phyloP scores from a whole-genome alignment of 257 asterid genomes.

The Coffea canephora region DNA sequence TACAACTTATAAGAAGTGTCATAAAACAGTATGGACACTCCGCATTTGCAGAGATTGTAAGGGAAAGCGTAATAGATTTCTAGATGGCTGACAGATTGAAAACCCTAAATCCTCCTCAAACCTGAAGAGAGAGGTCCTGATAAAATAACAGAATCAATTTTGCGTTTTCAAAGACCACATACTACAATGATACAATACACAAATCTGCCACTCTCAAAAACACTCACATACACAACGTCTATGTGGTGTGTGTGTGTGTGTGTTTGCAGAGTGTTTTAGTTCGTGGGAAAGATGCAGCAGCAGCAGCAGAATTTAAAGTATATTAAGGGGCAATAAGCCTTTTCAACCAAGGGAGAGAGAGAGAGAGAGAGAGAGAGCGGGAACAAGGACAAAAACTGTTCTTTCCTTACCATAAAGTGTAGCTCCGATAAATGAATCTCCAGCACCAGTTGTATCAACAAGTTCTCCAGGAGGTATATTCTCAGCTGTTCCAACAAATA shows the following conservation, averaged over 20 bases:
- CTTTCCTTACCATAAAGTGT: constrained; percentile 62
- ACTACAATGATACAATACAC: too few relatives aligned
- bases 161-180: too few relatives aligned
- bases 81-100: background rate
- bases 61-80: background rate
- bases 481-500: constrained; percentile 89
- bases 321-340: background rate
- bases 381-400: background rate
- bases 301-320: background rate
- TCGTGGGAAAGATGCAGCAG: background rate
- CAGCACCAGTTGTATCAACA: constrained; percentile 96
- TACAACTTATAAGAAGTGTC: background rate
- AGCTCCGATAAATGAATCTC: constrained; percentile 94
- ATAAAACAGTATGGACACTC: background rate
- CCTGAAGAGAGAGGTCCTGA: background rate
- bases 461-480: constrained; percentile 77
- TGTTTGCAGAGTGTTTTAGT: background rate
- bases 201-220: too few relatives aligned
- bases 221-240: too few relatives aligned
- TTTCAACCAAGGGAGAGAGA: background rate
- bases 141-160: too few relatives aligned
- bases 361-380: background rate
- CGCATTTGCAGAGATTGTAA: background rate
- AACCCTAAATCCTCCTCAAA: background rate
- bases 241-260: background rate